A percentile compares a stretch with the other conserved stretches of the same genome.
Conservation (phyloP, 345 rosid species). For the Dipteronia dyeriana region DNA sequence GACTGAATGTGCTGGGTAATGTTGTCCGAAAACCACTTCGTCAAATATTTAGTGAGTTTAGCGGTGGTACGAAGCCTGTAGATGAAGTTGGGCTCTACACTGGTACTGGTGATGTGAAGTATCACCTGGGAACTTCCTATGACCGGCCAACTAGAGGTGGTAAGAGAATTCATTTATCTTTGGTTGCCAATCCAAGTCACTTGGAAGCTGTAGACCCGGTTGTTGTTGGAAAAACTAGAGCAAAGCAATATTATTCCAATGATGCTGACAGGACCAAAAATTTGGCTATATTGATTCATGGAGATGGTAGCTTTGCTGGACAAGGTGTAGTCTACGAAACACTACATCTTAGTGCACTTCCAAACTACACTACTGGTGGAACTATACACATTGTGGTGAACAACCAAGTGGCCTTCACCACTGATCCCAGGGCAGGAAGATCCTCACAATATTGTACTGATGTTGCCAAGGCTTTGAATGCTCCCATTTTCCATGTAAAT, state of each 20-base stretch:
- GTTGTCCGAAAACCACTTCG: slow-evolving; percentile 80
- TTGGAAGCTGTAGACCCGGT: slow-evolving; percentile 90
- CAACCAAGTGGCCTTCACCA: slow-evolving; percentile 89
- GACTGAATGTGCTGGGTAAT: slow-evolving; percentile 77
- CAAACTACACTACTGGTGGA: slow-evolving; percentile 76
- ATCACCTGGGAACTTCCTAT: slow-evolving; percentile 85
- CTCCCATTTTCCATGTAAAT: slow-evolving; percentile 79
- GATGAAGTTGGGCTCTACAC: slow-evolving; percentile 85
- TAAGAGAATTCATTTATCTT: slow-evolving; percentile 76
- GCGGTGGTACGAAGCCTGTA: slow-evolving; percentile 78
- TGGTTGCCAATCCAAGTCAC: slow-evolving; percentile 91
- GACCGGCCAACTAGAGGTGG: slow-evolving; percentile 91
- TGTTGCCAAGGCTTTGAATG: slow-evolving; percentile 84
- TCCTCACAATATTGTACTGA: slow-evolving; percentile 89
- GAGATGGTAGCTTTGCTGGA: slow-evolving; percentile 91
- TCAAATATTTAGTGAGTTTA: slow-evolving; percentile 80
- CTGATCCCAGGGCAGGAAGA: slow-evolving; percentile 77
- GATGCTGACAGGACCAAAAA: slow-evolving; percentile 66
- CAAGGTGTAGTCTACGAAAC: slow-evolving; percentile 91
- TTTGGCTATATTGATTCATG: slow-evolving; percentile 78
- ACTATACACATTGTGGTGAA: slow-evolving; percentile 85
- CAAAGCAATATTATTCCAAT: slow-evolving; percentile 74
- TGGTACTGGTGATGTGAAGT: slow-evolving; percentile 85
- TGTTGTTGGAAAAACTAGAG: slow-evolving; percentile 82
- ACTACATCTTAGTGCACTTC: slow-evolving; percentile 88